Base-by-base conservation (phyloP, 2,329 filamentous ascomycete species). In the Berkeleyomyces rouxiae region DNA sequence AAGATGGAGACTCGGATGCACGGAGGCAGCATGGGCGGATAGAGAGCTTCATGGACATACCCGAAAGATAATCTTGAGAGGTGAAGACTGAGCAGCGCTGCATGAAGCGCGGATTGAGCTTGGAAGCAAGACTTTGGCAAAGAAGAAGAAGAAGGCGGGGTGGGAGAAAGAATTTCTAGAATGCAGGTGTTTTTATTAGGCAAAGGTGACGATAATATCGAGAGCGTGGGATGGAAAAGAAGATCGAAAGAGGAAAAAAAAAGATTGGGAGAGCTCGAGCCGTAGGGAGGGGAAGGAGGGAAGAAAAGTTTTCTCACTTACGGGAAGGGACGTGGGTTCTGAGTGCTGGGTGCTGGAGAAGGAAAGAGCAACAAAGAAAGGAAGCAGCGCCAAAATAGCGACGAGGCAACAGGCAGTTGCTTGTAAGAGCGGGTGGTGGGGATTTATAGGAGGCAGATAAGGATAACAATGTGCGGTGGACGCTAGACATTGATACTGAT, bases 61-160 rank as follows among this genome's bases (percentile, higher is more conserved):
- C 84, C 83, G 84, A 87, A 76, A 87, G 82, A 81, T 87, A 87
- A 80, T 87, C 84, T 84, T 91, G 87, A 77, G 87, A 91, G 78
- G 87, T 91, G 80, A 90, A 91, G 75, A 86, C 82, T 76, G 87
- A 89, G 77, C 82, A 80, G 82, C 85, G 85, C 86, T 85, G 87
- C 87, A 90, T 90, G 86, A 64, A 85, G 85, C 80, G 84, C 86
- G 79, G 79, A 75, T 79, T 75, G 70, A 67, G 69, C 71, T 64
- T 68, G 68, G 68, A 69, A 67, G 67, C 71, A 72, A 67, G 70
- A 67, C 72, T 69, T 70, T 68, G 64, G 67, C 64, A 55, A 63
- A 62, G 59, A 46, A 53, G 61, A 66, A 49, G 53, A 61, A 47
- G 61, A 58, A 60, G 49, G 60, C 40, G 55, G 44, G 46, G 47